Conservation (phyloP, 2,329 filamentous ascomycete genomes). For the Microdochium trichocladiopsis region DNA sequence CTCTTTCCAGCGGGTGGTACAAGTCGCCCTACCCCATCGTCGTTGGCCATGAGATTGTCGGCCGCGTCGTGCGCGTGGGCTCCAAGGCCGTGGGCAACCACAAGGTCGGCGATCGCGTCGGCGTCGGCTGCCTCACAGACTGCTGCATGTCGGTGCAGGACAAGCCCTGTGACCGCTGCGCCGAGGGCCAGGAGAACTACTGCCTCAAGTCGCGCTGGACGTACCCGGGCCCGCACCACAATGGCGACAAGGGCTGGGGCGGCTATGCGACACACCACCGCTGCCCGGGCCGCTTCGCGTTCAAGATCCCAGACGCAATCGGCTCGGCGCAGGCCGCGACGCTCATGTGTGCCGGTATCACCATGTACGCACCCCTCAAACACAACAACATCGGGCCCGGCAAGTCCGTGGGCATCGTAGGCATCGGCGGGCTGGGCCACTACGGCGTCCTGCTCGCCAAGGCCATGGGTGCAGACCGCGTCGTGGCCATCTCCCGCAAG, state of each 20-base stretch:
- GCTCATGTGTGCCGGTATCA: constrained; percentile 61
- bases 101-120: constrained; percentile 44
- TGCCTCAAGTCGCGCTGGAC: constrained; percentile 26
- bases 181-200: constrained; percentile 12
- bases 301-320: constrained; percentile 30
- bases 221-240: constrained; percentile 33
- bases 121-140: constrained; percentile 38
- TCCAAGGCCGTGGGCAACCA: constrained; percentile 22
- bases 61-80: constrained; percentile 32
- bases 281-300: constrained; percentile 27
- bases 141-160: constrained; percentile 28
- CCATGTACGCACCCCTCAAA: constrained; percentile 51
- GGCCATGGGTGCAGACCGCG: constrained; percentile 50
- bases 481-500: constrained; percentile 45
- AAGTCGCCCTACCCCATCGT: constrained; percentile 19
- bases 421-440: constrained; percentile 57
- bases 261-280: constrained; percentile 25
- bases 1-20: constrained; percentile 26
- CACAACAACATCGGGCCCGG: constrained; percentile 54
- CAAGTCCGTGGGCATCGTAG: constrained; percentile 56
- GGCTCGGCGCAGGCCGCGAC: constrained; percentile 35
- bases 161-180: constrained; percentile 13
- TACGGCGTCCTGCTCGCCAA: constrained; percentile 59
- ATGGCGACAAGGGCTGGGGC: constrained; percentile 47
- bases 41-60: constrained; percentile 43